Base-by-base conservation (phyloP, 768 basidiomycete species). In the Lactarius evosmus region DNA sequence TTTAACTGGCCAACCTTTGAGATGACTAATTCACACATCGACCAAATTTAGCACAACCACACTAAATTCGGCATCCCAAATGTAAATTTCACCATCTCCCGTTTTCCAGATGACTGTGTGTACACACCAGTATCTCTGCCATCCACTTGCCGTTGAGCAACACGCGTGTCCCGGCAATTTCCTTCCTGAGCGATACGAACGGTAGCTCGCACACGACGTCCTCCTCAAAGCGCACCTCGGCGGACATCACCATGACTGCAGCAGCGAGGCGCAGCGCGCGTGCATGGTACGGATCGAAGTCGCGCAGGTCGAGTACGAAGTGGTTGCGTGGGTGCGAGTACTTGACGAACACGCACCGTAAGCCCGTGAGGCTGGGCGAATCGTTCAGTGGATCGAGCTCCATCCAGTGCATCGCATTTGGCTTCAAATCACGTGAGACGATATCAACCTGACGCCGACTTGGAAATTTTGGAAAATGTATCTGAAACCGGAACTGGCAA, bases 361-460 rank as follows among this genome's bases (percentile, higher is more conserved):
- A 64, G 27, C 63, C 63, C 4, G 63, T 27, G 27, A 64, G 41
- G 53, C 63, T 64, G n/a, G 60, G 54, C 11, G 63, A 49, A 44
- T 64, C 63, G n/a, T 64, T 46, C 52, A 12, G n/a, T 0, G 63
- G 63, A 29, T 64, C 63, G 25, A 64, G 52, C 14, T 64, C 63
- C 52, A 60, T 59, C 63, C 63, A 64, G n/a, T 64, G 63, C 8
- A 58, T 64, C 53, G 44, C 30, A n/a, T n/a, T n/a, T n/a, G n/a
- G n/a, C n/a, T n/a, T n/a, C n/a, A n/a, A n/a, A n/a, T n/a, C n/a
- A n/a, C n/a, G n/a, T n/a, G n/a, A n/a, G n/a, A n/a, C n/a, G n/a
- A n/a, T n/a, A n/a, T n/a, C n/a, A n/a, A n/a, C n/a, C n/a, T n/a
- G n/a, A n/a, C n/a, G n/a, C n/a, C n/a, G n/a, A n/a, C n/a, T n/a